phyloP scores from a whole-genome alignment of 83 land plant genomes.

The Thuja plicata region DNA sequence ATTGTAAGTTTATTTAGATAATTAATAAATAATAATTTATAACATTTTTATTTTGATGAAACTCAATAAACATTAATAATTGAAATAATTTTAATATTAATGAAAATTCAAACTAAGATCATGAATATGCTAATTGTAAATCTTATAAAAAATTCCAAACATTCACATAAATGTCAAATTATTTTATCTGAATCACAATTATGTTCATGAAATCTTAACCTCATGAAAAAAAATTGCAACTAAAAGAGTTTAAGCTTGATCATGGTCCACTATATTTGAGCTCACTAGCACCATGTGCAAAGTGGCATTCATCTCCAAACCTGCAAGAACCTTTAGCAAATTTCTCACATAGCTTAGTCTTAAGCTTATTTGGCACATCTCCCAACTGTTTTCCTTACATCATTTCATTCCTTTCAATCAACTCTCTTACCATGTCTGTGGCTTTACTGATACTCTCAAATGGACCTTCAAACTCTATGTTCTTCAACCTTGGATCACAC shows the following conservation, averaged over 20 bases:
- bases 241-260: not conserved
- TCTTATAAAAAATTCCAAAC: too few relatives aligned
- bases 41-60: too few relatives aligned
- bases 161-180: too few relatives aligned
- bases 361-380: conserved; percentile 13
- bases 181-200: not conserved
- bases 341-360: conserved; percentile 86
- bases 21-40: too few relatives aligned
- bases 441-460: conserved; percentile 31
- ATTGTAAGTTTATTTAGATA: too few relatives aligned
- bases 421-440: conserved; percentile 31
- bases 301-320: conserved; percentile 88
- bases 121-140: too few relatives aligned
- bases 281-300: conserved; percentile 80
- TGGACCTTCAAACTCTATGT: conserved; percentile 46
- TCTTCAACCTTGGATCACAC: conserved; percentile 25
- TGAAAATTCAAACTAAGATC: too few relatives aligned
- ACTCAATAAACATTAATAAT: too few relatives aligned
- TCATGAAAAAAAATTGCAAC: too few relatives aligned
- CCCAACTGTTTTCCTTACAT: not conserved
- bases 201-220: too few relatives aligned
- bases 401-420: conserved; percentile 13
- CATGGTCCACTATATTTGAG: conserved; percentile 23
- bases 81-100: not conserved
- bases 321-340: conserved; percentile 76